Base-by-base conservation (phyloP, 345 rosid genomes). In the Reutealis trisperma region DNA sequence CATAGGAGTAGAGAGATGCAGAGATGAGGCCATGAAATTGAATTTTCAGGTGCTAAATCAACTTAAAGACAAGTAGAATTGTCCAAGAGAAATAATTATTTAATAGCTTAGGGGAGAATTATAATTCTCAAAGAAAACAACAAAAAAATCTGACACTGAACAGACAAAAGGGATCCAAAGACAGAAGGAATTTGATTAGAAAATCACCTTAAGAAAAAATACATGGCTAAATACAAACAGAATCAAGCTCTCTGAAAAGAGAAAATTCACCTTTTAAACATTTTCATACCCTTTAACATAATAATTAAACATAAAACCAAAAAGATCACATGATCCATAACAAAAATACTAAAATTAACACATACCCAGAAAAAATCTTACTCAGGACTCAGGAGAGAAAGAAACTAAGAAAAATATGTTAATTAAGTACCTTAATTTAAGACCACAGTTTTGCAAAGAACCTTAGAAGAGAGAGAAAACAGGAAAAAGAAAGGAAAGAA, bases 161-260 rank as follows among this genome's bases (percentile, higher is more conserved):
- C 75, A 68, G 80, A 76, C 54, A 74, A 78, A 83, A 67, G 73
- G 75, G 51, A 83, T 72, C 80, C 65, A 66, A 63, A 77, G 72
- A 70, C 79, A 54, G 66, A 34, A 74, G 58, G 63, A 49, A 71
- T 82, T 81, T 62, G 74, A 63, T 32, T 76, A n/a, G 57, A 71
- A 82, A 84, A 73, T 67, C 42, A 73, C 52, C 76, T 32, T 37
- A 37, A 42, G 12, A 59, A 72, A 54, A 47, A 9, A 11, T 18
- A 11, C 16, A 62, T 21, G 70, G 34, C n/a, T 9, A 47, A 12
- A 8, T 55, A 70, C 54, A 47, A 65, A 65, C 67, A 71, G 77
- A 18, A 45, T 9, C 57, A 25, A 74, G 7, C 34, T 67, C 68
- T 25, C 6, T 32, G 24, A 51, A 69, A 79, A 19, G 49, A 27